Conservation (phyloP, 2,329 filamentous ascomycete species). For the Ceratocystis papillata region DNA sequence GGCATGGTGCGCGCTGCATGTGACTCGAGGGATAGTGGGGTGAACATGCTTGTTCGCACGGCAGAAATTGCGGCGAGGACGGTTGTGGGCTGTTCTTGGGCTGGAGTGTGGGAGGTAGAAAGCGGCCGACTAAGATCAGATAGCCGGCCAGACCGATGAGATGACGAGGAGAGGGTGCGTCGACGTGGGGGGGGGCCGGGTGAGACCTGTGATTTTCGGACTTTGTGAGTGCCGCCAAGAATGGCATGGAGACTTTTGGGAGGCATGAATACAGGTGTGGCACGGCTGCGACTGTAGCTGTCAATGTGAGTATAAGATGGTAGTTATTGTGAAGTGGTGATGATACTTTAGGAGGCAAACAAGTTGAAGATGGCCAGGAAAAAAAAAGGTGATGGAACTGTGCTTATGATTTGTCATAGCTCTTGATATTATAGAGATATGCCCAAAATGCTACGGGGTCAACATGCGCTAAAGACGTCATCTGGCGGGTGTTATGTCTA, state of each 20-base stretch:
- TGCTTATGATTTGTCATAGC: too few species aligned
- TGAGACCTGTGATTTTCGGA: not conserved
- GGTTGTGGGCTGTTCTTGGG: not conserved
- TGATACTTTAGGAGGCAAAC: not conserved
- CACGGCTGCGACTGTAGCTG: too few species aligned
- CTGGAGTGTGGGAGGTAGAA: not conserved
- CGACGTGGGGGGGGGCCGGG: slow-evolving; percentile 19
- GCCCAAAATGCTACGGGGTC: too few species aligned
- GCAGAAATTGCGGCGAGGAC: slow-evolving; percentile 51
- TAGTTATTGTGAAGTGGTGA: too few species aligned
- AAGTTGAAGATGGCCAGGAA: not conserved
- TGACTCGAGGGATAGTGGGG: slow-evolving; percentile 40
- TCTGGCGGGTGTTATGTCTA: too few species aligned
- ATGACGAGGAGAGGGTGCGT: not conserved
- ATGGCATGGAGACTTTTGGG: slow-evolving; percentile 33
- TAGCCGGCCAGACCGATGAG: not conserved
- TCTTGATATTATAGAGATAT: too few species aligned
- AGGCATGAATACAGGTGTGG: slow-evolving; percentile 26
- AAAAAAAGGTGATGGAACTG: not conserved
- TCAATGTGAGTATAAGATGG: too few species aligned
- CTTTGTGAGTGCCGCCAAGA: slow-evolving; percentile 28
- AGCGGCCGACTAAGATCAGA: not conserved
- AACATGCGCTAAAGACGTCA: too few species aligned
- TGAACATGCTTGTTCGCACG: slow-evolving; percentile 53
- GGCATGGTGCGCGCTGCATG: slow-evolving; percentile 49